Base-by-base conservation (phyloP, 768 basidiomycete species). In the Suillus subaureus region DNA sequence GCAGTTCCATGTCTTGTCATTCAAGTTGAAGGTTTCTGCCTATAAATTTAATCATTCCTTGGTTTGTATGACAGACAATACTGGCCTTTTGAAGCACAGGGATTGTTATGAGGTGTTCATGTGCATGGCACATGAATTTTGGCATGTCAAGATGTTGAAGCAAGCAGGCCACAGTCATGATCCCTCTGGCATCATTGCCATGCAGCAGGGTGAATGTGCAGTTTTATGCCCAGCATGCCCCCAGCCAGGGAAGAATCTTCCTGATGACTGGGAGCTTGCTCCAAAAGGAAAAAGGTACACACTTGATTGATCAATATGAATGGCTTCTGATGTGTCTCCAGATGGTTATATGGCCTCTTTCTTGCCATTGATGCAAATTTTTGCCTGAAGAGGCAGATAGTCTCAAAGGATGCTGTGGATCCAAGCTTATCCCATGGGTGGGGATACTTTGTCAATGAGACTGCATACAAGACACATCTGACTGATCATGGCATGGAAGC, bases 361-460 rank as follows among this genome's bases (percentile, higher is more conserved):
- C 2, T 75, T 13, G 70, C 72, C 3, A 66, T 71, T 9, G 75
- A 77, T 39, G 74, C 73, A 4, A 72, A 71, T 67, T 77, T 77
- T 54, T 65, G 71, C 6, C 57, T 74, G 28, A 73, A 74, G 63
- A 64, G 64, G 7, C 63, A 63, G 43, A 62, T 63, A 9, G 67
- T 70, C 0, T 69, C 47, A 2, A 69, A 56, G 18, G 66, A 66
- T 7, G 16, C 15, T 3, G 26, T 55, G 0, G 75, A 75, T 60
- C 71, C 73, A 0, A 58, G 64, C 15, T 70, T 76, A 6, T 66
- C 66, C 6, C 39, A 63, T 1, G 75, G 76, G 13, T 65, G 31
- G 57, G 65, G 67, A 4, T 73, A 73, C 42, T 71, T 74, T 45
- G 70, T 74, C 9, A 67, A 74, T 16, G 62, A 66, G 13, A 43